Conservation (phyloP, 2,329 filamentous ascomycete species). For the Parascedosporium putredinis region DNA sequence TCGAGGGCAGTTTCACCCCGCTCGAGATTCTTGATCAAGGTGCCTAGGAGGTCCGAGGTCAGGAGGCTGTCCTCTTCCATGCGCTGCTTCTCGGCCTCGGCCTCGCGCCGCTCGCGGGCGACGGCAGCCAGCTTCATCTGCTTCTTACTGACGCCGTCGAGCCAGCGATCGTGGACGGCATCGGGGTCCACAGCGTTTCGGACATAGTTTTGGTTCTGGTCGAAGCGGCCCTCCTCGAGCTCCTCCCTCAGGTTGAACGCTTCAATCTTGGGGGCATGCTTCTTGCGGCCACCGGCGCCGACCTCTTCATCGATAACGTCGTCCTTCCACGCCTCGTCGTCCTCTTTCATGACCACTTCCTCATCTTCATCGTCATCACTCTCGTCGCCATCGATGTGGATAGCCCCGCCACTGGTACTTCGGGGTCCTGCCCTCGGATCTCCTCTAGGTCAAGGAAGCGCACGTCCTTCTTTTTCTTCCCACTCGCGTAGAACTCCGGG, state of each 20-base stretch:
- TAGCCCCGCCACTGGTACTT: constrained; percentile 64
- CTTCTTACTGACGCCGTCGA: constrained; percentile 86
- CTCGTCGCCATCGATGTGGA: constrained; percentile 47
- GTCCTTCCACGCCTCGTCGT: constrained; percentile 59
- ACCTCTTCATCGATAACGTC: constrained; percentile 79
- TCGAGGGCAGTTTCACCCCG: constrained; percentile 79
- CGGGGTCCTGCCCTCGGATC: constrained; percentile 71
- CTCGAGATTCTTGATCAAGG: constrained; percentile 64
- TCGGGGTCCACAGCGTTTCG: constrained; percentile 83
- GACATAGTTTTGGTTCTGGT: constrained; percentile 83
- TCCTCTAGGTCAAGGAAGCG: constrained; percentile 46
- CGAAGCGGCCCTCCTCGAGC: constrained; percentile 86
- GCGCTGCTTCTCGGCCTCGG: constrained; percentile 60
- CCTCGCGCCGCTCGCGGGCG: constrained; percentile 76
- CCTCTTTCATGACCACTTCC: constrained; percentile 56
- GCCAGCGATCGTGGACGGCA: constrained; percentile 82
- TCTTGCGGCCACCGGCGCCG: constrained; percentile 81
- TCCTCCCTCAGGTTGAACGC: constrained; percentile 91
- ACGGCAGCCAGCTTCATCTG: constrained; percentile 82
- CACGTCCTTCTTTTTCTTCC: constrained; percentile 55
- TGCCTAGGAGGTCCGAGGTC: constrained; percentile 61
- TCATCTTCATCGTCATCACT: constrained; percentile 57
- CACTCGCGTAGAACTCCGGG: constrained; percentile 22
- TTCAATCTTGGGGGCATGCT: constrained; percentile 85
- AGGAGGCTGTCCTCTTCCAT: constrained; percentile 65